These are phyloP conservation scores for Triticum urartu DNA, from an alignment of 176 grass and related monocot genomes.

Conservation along the genomic window DNA sequence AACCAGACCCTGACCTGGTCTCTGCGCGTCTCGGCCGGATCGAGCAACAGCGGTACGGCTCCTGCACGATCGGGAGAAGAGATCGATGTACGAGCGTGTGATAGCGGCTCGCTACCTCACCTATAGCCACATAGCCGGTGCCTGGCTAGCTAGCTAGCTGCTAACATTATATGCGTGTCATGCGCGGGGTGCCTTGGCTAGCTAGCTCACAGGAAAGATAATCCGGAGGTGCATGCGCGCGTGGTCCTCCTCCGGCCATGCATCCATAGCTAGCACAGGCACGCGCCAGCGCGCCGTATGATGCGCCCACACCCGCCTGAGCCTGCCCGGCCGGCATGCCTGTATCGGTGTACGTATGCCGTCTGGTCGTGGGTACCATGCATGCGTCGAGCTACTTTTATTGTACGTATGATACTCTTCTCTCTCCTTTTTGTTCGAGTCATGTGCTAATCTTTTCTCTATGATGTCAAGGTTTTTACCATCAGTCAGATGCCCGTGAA, in stretches of 20 bases:
- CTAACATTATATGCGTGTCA: neutral
- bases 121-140: neutral
- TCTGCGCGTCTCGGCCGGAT: constrained; percentile 1
- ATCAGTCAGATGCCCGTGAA: neutral
- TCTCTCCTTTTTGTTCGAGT: neutral
- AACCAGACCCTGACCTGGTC: neutral
- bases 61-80: neutral
- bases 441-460: neutral
- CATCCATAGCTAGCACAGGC: neutral
- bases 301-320: neutral
- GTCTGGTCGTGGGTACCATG: constrained; percentile 7
- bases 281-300: neutral
- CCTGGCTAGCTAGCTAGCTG: neutral
- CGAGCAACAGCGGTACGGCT: neutral
- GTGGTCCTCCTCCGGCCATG: constrained; percentile 1
- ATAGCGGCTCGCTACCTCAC: neutral
- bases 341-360: neutral
- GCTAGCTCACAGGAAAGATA: neutral
- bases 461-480: too few species aligned
- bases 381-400: neutral
- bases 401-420: neutral
- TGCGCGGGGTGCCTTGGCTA: neutral
- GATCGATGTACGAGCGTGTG: neutral
- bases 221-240: neutral
- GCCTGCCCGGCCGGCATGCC: neutral